These are phyloP conservation scores for Blumeriella jaapii DNA, from an alignment of 2,329 filamentous ascomycete species.

Conservation along the genomic window DNA sequence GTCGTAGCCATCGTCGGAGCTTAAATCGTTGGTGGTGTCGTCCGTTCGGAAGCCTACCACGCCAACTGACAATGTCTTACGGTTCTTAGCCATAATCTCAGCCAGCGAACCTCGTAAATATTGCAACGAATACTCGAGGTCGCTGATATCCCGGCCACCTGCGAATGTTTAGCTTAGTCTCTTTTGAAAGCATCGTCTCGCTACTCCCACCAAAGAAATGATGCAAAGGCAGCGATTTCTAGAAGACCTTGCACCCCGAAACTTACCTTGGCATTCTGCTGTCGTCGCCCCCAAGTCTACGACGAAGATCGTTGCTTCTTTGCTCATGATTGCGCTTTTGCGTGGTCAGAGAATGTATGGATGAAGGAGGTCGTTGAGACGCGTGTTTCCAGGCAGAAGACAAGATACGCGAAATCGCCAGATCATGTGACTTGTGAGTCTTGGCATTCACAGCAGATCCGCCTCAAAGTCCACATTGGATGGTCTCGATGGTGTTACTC, in stretches of 20 bases:
- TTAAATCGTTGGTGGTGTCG: slow-evolving; percentile 56
- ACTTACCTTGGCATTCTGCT: slow-evolving; percentile 46
- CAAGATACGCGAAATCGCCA: not conserved
- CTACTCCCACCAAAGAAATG: not conserved
- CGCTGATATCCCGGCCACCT: slow-evolving; percentile 58
- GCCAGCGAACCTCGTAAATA: slow-evolving; percentile 95
- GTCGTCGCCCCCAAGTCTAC: slow-evolving; percentile 83
- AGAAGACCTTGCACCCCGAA: not conserved
- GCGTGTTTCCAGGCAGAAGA: not conserved
- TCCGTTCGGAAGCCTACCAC: slow-evolving; percentile 78
- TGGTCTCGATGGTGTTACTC: not conserved
- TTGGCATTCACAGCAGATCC: not conserved
- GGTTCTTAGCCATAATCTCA: slow-evolving; percentile 52
- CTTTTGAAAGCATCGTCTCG: no score
- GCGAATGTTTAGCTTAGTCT: not conserved
- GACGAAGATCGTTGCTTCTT: slow-evolving; percentile 88
- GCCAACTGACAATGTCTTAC: slow-evolving; percentile 66
- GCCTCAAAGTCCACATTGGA: not conserved
- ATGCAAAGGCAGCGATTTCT: not conserved
- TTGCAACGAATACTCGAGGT: slow-evolving; percentile 80
- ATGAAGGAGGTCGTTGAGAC: not conserved
- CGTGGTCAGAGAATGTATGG: slow-evolving; percentile 7
- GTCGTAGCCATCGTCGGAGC: slow-evolving; percentile 57
- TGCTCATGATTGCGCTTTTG: slow-evolving; percentile 45
- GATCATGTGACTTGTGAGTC: slow-evolving; percentile 6